Evolutionary conservation across 208 protist species (phyloP).

Genomic region (Porcisia hertigi): DNA sequence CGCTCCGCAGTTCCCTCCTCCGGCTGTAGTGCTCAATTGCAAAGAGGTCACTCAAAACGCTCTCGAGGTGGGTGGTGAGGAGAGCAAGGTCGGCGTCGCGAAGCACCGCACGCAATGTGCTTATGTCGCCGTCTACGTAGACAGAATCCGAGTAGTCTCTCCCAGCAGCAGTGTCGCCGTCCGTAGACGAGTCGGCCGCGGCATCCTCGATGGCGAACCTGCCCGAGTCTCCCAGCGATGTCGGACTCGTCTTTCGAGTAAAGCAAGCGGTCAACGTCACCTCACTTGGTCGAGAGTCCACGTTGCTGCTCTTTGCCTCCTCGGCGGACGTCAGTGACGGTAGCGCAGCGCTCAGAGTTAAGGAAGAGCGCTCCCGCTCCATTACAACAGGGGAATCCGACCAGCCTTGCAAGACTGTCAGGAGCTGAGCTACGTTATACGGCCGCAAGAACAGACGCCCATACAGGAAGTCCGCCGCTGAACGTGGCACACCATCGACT

Average conservation of each 20-base stretch:
- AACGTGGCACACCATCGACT: slow-evolving; percentile 1
- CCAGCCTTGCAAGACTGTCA: slow-evolving; percentile 78
- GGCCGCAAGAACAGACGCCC: slow-evolving; percentile 84
- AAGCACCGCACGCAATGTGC: slow-evolving; percentile 46
- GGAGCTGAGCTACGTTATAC: slow-evolving; percentile 84
- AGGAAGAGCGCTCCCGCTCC: slow-evolving; percentile 48
- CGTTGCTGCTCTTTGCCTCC: neutral
- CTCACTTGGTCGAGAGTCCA: slow-evolving; percentile 1
- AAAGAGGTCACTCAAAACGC: slow-evolving; percentile 76
- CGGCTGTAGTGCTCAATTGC: slow-evolving; percentile 68
- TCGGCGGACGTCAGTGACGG: neutral
- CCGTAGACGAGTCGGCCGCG: neutral
- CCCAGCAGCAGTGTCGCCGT: slow-evolving; percentile 13
- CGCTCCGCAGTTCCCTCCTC: neutral
- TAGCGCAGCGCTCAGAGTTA: slow-evolving; percentile 33
- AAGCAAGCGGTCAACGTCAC: slow-evolving; percentile 18
- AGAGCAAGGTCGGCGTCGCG: slow-evolving; percentile 65
- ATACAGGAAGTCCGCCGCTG: slow-evolving; percentile 58
- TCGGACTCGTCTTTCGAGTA: slow-evolving; percentile 10
- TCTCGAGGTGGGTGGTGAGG: slow-evolving; percentile 73
- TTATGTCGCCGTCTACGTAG: slow-evolving; percentile 61
- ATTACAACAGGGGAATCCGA: slow-evolving; percentile 29
- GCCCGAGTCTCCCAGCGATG: neutral
- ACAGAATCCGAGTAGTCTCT: slow-evolving; percentile 30
- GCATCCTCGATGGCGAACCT: neutral